Evolutionary conservation across 2,329 filamentous ascomycete genomes (phyloP).

Genomic region (Salinomyces thailandicus): DNA sequence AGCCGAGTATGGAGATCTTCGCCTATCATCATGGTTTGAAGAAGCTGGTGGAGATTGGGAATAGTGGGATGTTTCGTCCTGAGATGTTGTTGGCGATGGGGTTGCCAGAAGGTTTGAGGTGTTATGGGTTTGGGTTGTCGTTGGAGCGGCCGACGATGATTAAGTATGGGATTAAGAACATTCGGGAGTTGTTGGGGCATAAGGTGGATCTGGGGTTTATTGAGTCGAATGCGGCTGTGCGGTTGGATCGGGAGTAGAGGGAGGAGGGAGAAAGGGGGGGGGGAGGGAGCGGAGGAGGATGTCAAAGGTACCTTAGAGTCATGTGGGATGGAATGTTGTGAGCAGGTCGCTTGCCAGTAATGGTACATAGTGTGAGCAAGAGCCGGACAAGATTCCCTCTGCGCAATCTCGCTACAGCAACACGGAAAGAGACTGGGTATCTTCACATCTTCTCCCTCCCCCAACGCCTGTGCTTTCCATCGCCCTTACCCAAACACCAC

Average conservation of each 20-base stretch:
- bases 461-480: too few relatives aligned
- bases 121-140: conserved; percentile 88
- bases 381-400: too few relatives aligned
- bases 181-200: conserved; percentile 83
- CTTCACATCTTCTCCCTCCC: too few relatives aligned
- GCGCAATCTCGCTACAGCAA: too few relatives aligned
- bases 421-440: too few relatives aligned
- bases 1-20: conserved; percentile 97
- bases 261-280: too few relatives aligned
- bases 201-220: conserved; percentile 93
- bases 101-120: conserved; percentile 77
- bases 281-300: too few relatives aligned
- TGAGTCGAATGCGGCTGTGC: conserved; percentile 78
- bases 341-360: too few relatives aligned
- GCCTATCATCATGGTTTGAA: conserved; percentile 80
- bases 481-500: too few relatives aligned
- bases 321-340: too few relatives aligned
- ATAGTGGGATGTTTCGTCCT: conserved; percentile 96
- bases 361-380: too few relatives aligned
- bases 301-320: too few relatives aligned
- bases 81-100: conserved; percentile 97
- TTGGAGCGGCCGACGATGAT: conserved; percentile 97
- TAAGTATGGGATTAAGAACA: conserved; percentile 71
- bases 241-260: conserved; percentile 61
- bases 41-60: conserved; percentile 95